Evolutionary conservation across 2,329 filamentous ascomycete species (phyloP), one percentile per base, ranked within the genome.

Genomic region (Hypoxylon sp.): DNA sequence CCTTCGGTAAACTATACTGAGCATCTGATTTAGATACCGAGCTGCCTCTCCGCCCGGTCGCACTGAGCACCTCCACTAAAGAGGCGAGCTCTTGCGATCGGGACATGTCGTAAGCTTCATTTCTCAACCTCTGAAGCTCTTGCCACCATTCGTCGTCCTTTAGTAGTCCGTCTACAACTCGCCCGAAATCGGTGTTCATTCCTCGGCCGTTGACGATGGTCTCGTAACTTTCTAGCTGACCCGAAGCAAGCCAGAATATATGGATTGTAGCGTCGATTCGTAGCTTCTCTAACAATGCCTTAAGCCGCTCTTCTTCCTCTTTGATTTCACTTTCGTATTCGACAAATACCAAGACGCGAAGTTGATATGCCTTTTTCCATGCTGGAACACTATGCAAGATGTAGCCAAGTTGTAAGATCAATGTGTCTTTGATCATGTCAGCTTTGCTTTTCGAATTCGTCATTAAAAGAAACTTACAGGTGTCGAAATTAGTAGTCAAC

Each of bases 401-500:
- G 70, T 92, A 94, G 0, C 93, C 93, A 8, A 96, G 83, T 70
- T 96, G 92, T 3, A 96, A 81, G 62, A 96, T 95, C n/a, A 96
- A 81, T 0, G 92, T 89, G 71, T 89, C 85, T 87, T 19, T 10
- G 37, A 62, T 72, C 60, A 75, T 65, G 32, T 59, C 44, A 55
- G 32, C 22, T 17, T 51, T 48, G 6, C 2, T 11, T 19, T 20
- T 20, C 4, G 2, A 50, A n/a, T n/a, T 51, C 4, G 30, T 20
- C 15, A 19, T 17, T 20, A 48, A n/a, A 8, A 20, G 26, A n/a
- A 55, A 77, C 85, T 78, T 87, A 84, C 93, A 96, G 0, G 93
- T 97, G 75, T 97, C 93, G 75, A 97, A 96, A 69, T 97, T 97
- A 0, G 91, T 95, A 0, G 93, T 96, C 56, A 94, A 77, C 5